Evolutionary conservation across 192 early-diverging fungal species (phyloP), one percentile per base, ranked within the genome.

Genomic region (Diversispora eburnea): DNA sequence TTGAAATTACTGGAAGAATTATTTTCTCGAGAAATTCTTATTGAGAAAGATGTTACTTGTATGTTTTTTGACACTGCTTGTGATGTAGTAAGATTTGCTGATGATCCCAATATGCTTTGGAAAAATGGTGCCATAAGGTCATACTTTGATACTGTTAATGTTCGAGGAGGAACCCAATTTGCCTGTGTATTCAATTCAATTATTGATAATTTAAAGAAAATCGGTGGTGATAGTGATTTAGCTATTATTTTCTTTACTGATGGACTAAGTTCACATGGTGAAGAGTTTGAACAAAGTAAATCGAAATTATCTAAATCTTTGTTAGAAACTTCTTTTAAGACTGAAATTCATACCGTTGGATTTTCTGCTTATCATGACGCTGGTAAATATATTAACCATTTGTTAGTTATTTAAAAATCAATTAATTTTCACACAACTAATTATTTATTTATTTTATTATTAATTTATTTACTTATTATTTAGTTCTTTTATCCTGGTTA

Each of bases 171-270:
- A 15, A 82, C 81, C 20, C 66, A 43, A 33, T 82, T 82, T 60
- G 73, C 47, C 7, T 48, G 61, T 13, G 81, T 79, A 17, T 82
- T 79, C 43, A 54, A 75, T 8, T 54, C 19, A 39, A 61, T 82
- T 9, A 39, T 75, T 45, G 41, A 55, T 0, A 46, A 73, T 8
- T 62, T 75, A 3, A 47, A 65, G 13, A 41, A 52, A 19, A 56
- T 66, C 12, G 74, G 79, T 33, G 25, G 25, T 2, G 25, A 33
- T 25, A 64, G 72, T 0, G 74, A 77, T 64, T 41, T 70, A 5
- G 77, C 78, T 3, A 52, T 82, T 12, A 79, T 82, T 65, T 79
- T 82, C 72, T 75, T 82, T 51, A 82, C 81, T 8, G 81, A 82
- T 56, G 81, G 81, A 3, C 75, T 73, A 51, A 74, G 72, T 43